These are phyloP conservation scores for Neoascochyta sp. DNA, from an alignment of 2,329 filamentous ascomycete genomes.

Conservation along the genomic window DNA sequence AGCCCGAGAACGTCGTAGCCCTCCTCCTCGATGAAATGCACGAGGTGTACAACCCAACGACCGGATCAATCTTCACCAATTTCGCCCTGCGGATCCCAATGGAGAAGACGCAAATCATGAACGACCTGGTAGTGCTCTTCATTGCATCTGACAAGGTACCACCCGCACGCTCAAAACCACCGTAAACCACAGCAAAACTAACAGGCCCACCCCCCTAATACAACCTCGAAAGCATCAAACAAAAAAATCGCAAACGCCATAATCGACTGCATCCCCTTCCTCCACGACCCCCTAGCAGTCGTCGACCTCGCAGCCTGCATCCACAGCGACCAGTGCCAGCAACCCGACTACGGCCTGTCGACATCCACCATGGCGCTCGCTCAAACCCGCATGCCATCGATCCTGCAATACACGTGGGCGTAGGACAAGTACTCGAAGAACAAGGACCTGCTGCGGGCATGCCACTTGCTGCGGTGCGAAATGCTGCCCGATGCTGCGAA, in stretches of 20 bases:
- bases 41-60: constrained; percentile 12
- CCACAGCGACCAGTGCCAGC: constrained; percentile 7
- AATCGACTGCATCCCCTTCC: constrained; percentile 17
- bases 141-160: constrained; percentile 21
- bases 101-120: constrained; percentile 14
- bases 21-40: constrained; percentile 19
- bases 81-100: constrained; percentile 12
- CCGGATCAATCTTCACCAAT: constrained; percentile 17
- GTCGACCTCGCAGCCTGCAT: constrained; percentile 13
- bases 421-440: constrained; percentile 12
- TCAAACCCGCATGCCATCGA: constrained; percentile 6
- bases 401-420: constrained; percentile 9
- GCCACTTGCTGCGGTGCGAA: too few species aligned
- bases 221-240: constrained; percentile 15
- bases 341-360: constrained; percentile 16
- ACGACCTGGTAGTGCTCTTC: constrained; percentile 13
- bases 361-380: constrained; percentile 10
- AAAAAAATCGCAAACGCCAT: constrained; percentile 11
- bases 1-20: constrained; percentile 9
- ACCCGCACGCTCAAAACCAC: background rate
- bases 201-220: constrained; percentile 17
- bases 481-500: too few species aligned
- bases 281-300: constrained; percentile 11
- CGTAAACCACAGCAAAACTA: background rate
- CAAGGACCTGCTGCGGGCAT: constrained; percentile 10